phyloP scores from a whole-genome alignment of 768 basidiomycete genomes.

The Lactifluus echinatus region DNA sequence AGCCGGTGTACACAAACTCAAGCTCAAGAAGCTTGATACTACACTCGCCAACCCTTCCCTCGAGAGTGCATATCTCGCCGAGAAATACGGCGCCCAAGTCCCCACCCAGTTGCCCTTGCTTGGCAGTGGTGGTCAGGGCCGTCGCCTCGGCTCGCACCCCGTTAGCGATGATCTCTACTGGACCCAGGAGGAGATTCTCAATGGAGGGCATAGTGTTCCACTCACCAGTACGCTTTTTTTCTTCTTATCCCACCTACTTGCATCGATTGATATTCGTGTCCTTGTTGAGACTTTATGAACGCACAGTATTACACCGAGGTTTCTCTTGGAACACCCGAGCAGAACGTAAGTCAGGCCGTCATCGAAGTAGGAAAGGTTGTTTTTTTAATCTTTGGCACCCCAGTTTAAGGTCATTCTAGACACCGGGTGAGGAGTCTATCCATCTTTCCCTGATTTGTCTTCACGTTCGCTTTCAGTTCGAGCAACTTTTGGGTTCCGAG shows the following conservation, averaged over 20 bases:
- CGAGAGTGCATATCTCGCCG: constrained; percentile 79
- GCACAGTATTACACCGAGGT: constrained; percentile 96
- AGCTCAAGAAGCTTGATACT: constrained; percentile 76
- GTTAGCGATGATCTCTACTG: constrained; percentile 54
- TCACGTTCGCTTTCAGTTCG: constrained; percentile 39
- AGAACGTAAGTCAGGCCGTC: constrained; percentile 47
- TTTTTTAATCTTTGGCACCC: constrained; percentile 2
- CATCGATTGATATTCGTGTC: constrained; percentile 11
- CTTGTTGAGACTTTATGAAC: constrained; percentile 81
- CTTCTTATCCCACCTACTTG: neutral
- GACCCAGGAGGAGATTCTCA: constrained; percentile 63
- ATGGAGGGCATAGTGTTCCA: constrained; percentile 81
- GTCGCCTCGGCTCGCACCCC: constrained; percentile 42
- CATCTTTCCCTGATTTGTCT: neutral
- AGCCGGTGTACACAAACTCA: constrained; percentile 70
- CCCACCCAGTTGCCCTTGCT: constrained; percentile 50
- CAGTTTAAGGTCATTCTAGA: constrained; percentile 94
- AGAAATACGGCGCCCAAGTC: constrained; percentile 77
- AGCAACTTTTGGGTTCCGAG: constrained; percentile 96
- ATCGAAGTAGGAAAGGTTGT: neutral
- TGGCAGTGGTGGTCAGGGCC: constrained; percentile 67
- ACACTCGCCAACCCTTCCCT: constrained; percentile 53
- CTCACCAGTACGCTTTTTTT: constrained; percentile 61
- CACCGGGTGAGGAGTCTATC: constrained; percentile 51
- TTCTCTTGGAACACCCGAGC: constrained; percentile 72